Conservation (phyloP, 139 green algal genomes). For the Closterium sp. region DNA sequence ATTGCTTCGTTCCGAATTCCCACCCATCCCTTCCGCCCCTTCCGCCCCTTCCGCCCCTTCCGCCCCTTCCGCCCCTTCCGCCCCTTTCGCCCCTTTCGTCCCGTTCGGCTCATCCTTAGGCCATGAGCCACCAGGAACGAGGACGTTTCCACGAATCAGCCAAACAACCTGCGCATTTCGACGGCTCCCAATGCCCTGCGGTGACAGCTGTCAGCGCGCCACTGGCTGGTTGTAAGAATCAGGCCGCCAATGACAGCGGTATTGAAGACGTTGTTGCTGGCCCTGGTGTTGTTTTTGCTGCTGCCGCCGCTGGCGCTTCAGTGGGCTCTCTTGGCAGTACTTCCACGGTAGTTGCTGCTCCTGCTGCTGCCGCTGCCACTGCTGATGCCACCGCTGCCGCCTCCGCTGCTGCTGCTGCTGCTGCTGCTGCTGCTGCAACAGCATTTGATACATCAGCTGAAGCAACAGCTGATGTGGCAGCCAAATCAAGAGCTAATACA, state of each 20-base stretch:
- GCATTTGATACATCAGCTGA: too few species aligned
- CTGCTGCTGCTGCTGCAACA: not conserved
- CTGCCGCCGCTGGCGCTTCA: too few species aligned
- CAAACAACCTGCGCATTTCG: not conserved
- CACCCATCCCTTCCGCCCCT: too few species aligned
- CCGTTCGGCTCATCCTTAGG: not conserved
- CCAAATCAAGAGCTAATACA: too few species aligned
- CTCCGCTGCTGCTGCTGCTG: not conserved
- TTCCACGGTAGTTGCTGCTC: not conserved
- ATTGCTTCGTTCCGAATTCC: too few species aligned
- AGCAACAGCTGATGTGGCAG: too few species aligned
- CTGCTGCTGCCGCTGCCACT: not conserved
- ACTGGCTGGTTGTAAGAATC: not conserved
- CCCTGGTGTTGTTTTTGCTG: too few species aligned
- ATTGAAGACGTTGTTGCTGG: too few species aligned
- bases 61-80: not conserved
- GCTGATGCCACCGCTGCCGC: not conserved
- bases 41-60: too few species aligned
- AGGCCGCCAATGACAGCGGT: not conserved
- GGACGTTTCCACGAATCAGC: too few species aligned
- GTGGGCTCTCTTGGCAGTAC: too few species aligned
- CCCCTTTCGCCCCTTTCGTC: not conserved
- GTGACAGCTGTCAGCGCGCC: not conserved
- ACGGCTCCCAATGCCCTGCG: not conserved
- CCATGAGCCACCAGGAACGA: not conserved